Conservation (phyloP, 1,284 basidiomycete genomes). For the Fistulina hepatica region DNA sequence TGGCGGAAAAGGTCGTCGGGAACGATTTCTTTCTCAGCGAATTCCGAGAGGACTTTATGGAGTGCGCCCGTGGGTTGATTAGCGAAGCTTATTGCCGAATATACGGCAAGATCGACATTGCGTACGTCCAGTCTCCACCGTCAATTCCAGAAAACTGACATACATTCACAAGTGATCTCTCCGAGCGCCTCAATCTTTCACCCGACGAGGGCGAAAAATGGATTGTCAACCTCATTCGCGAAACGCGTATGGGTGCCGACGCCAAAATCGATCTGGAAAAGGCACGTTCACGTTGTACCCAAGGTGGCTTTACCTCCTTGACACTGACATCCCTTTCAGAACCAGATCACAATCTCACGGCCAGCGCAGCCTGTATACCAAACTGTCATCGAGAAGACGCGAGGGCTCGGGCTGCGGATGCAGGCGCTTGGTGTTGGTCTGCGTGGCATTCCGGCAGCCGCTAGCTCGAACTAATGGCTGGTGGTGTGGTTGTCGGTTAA, state of each 20-base stretch:
- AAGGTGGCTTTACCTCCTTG: not conserved
- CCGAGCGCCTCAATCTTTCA: constrained; percentile 84
- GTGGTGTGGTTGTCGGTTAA: too few species aligned
- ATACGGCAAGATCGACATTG: constrained; percentile 93
- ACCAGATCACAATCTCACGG: constrained; percentile 92
- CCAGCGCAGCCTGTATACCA: constrained; percentile 88
- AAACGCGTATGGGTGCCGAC: constrained; percentile 90
- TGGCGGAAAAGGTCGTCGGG: constrained; percentile 76
- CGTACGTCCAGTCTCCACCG: constrained; percentile 36
- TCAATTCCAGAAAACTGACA: constrained; percentile 1
- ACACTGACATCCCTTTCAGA: constrained; percentile 40
- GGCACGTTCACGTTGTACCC: constrained; percentile 27
- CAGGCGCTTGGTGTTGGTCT: not conserved
- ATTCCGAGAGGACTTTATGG: constrained; percentile 88
- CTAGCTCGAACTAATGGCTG: too few species aligned
- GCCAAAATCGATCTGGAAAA: constrained; percentile 97
- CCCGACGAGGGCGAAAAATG: constrained; percentile 96
- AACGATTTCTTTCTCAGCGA: constrained; percentile 93
- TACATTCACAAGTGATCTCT: constrained; percentile 66
- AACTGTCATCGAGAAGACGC: constrained; percentile 91
- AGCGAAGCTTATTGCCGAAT: constrained; percentile 97
- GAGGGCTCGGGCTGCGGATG: constrained; percentile 79
- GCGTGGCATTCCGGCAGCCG: not conserved
- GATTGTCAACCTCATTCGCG: constrained; percentile 97
- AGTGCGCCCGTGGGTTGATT: constrained; percentile 91